Base-by-base conservation (phyloP, 257 asterid genomes). In the Rhazya stricta region DNA sequence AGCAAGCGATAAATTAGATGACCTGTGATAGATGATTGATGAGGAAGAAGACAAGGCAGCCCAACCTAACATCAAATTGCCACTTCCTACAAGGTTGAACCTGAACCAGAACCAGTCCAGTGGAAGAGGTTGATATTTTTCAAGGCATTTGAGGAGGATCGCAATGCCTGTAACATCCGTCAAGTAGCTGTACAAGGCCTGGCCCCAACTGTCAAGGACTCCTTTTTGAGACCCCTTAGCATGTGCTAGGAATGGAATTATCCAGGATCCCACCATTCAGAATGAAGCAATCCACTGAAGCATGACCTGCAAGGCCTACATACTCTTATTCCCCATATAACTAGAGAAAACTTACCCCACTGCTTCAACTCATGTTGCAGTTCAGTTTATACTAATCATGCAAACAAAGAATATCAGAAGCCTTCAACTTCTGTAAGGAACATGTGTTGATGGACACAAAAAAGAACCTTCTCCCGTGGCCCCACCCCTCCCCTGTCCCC, bases 181-280 rank as follows among this genome's bases (percentile, higher is more conserved):
- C 46, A 91, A 80, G 67, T 91, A 96, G 87, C 96, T 88, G 89
- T 87, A 88, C 70, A 91, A 78, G 58, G 97, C 97, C 76, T 89
- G 97, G 51, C 98, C 96, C 69, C 93, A 75, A 74, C 83, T 9
- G 91, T 86, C 9, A 93, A 81, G 15, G 91, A 85, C 69, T 87
- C 91, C 72, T 86, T 89, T 77, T 88, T 88, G 85, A 91, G 86
- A 71, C 95, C 98, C 3, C 3, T 85, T 78, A 23, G 88, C 72
- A 74, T 89, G 93, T 8, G 93, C 96, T 65, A 92, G 90, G 74
- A 89, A 86, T 0, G 98, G 97, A 73, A 91, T 85, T 88, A 91
- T 83, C 97, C 97, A 91, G 3, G 93, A 89, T 42, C 95, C 98
- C 30, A 93, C 90, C 27, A 89, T 89, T 97, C 96, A 91, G 87